Conservation (phyloP, 805 yeast species). For the Blastobotrys americana region DNA sequence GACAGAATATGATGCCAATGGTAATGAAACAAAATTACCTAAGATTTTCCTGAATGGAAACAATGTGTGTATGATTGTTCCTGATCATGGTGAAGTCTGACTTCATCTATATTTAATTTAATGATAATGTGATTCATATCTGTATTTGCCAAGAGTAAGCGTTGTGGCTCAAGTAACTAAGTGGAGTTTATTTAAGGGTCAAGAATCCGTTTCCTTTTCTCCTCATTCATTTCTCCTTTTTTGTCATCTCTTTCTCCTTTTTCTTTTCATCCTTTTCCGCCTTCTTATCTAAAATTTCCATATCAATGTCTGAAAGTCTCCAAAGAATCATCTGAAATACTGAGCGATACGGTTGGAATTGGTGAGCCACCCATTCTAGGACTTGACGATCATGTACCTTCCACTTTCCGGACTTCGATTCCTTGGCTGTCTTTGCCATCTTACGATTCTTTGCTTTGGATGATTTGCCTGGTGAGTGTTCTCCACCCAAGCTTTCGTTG, state of each 20-base stretch:
- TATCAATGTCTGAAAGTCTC: slow-evolving; percentile 56
- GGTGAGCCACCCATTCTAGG: slow-evolving; percentile 57
- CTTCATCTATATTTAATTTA: too few species aligned
- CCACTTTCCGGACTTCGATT: slow-evolving; percentile 34
- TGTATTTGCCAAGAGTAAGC: too few species aligned
- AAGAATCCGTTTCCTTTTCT: too few species aligned
- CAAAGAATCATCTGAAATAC: slow-evolving; percentile 66
- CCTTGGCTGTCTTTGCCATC: slow-evolving; percentile 29
- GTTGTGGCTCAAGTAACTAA: too few species aligned
- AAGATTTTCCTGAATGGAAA: slow-evolving; percentile 36
- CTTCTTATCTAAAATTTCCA: slow-evolving; percentile 38
- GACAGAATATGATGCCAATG: slow-evolving; percentile 41
- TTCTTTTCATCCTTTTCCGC: too few species aligned
- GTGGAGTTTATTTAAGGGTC: too few species aligned
- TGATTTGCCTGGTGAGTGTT: slow-evolving; percentile 27
- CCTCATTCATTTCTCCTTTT: too few species aligned
- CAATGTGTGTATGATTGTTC: slow-evolving; percentile 35
- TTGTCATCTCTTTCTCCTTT: too few species aligned
- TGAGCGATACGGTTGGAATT: slow-evolving; percentile 59
- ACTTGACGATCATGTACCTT: slow-evolving; percentile 34
- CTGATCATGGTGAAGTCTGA: too few species aligned
- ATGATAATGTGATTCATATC: too few species aligned
- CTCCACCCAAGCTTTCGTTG: slow-evolving; percentile 19
- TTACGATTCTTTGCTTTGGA: slow-evolving; percentile 31
- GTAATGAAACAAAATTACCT: slow-evolving; percentile 21